Conservation (phyloP, 2,329 filamentous ascomycete species). For the Penicillium hordei region DNA sequence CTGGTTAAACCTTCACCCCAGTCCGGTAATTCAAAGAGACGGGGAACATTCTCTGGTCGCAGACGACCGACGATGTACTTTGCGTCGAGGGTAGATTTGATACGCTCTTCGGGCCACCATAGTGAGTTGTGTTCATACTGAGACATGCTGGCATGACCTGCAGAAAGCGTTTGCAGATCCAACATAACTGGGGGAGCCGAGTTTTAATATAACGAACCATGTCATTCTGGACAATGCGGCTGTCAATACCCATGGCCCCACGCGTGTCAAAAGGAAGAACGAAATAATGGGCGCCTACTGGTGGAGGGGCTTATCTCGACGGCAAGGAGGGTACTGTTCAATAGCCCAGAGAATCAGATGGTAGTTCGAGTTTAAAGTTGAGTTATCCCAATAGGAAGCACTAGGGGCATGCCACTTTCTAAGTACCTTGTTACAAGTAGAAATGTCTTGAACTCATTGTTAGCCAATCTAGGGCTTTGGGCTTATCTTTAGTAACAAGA, state of each 20-base stretch:
- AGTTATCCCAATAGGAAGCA: not conserved
- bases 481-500: conserved; percentile 7
- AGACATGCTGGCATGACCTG: conserved; percentile 10
- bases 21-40: conserved; percentile 39
- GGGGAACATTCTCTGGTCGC: conserved; percentile 37
- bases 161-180: not conserved
- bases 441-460: not conserved
- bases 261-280: not conserved
- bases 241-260: not conserved
- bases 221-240: not conserved
- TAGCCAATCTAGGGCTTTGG: conserved; percentile 5
- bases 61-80: conserved; percentile 42
- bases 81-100: conserved; percentile 43
- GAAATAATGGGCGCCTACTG: not conserved
- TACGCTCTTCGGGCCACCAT: conserved; percentile 50
- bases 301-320: conserved; percentile 2
- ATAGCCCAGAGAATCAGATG: not conserved
- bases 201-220: not conserved
- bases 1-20: conserved; percentile 49
- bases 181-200: not conserved
- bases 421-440: not conserved
- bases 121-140: conserved; percentile 31
- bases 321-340: not conserved
- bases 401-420: too few species aligned
- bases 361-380: not conserved